These are phyloP conservation scores for Pseudogymnoascus sp. DNA, from an alignment of 2,329 filamentous ascomycete species.

Conservation along the genomic window DNA sequence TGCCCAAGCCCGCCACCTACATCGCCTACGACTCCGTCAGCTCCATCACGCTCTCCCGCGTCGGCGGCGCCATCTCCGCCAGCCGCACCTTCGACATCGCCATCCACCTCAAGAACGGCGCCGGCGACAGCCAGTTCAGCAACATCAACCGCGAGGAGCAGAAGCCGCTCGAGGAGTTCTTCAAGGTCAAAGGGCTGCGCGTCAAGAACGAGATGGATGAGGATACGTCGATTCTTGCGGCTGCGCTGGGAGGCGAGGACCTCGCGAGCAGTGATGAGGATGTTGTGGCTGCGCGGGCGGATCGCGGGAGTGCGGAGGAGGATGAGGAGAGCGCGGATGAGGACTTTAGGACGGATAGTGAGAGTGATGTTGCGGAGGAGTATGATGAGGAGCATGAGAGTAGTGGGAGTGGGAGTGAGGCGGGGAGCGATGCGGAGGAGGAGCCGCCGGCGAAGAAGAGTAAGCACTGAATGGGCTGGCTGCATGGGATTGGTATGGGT, in stretches of 20 bases:
- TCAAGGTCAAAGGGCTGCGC: conserved; percentile 88
- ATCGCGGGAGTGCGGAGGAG: conserved; percentile 88
- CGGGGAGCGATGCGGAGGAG: conserved; percentile 52
- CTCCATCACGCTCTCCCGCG: conserved; percentile 89
- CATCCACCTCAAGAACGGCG: conserved; percentile 79
- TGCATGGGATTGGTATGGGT: neutral
- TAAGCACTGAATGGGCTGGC: conserved; percentile 22
- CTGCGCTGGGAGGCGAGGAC: conserved; percentile 75
- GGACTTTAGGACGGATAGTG: conserved; percentile 86
- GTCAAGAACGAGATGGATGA: conserved; percentile 99
- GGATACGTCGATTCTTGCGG: conserved; percentile 64
- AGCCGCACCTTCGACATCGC: conserved; percentile 97
- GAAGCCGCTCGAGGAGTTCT: conserved; percentile 92
- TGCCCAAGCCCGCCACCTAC: conserved; percentile 95
- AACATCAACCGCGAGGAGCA: conserved; percentile 99
- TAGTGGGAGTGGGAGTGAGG: conserved; percentile 62
- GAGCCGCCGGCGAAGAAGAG: conserved; percentile 47
- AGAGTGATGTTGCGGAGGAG: conserved; percentile 94
- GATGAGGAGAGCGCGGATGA: conserved; percentile 94
- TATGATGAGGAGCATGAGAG: conserved; percentile 90
- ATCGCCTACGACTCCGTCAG: conserved; percentile 91
- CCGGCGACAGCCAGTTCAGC: conserved; percentile 88
- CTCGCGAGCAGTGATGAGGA: conserved; percentile 70
- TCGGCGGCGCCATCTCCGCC: conserved; percentile 87
- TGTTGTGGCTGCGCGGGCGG: conserved; percentile 60